These are phyloP conservation scores for Phycomyces blakesleeanus DNA, from an alignment of 192 early-diverging fungal genomes.

Conservation along the genomic window DNA sequence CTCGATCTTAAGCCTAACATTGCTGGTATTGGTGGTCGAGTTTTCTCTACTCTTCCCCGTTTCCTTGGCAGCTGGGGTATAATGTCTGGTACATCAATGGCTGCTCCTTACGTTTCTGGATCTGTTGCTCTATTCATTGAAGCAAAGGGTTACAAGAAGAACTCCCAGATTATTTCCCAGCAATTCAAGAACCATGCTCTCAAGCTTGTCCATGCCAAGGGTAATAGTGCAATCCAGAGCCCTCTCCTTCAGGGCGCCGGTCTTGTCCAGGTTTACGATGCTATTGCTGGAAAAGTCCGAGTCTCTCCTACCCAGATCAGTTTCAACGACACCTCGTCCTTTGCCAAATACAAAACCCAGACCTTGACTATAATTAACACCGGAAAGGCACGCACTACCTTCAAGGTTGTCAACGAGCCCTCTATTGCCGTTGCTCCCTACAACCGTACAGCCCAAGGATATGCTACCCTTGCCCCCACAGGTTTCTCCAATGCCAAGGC, in stretches of 20 bases:
- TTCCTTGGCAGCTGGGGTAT: conserved; percentile 40
- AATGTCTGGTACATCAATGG: conserved; percentile 58
- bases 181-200: conserved; percentile 34
- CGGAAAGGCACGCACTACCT: conserved; percentile 35
- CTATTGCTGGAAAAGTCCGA: conserved; percentile 33
- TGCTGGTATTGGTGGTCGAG: conserved; percentile 45
- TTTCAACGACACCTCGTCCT: conserved; percentile 49
- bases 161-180: conserved; percentile 25
- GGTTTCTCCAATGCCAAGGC: conserved; percentile 13
- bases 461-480: conserved; percentile 17
- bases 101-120: conserved; percentile 55
- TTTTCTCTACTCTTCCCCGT: conserved; percentile 49
- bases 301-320: conserved; percentile 46
- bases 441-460: conserved; percentile 16
- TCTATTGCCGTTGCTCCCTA: conserved; percentile 42
- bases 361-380: conserved; percentile 45
- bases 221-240: conserved; percentile 12
- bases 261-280: conserved; percentile 45
- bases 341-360: conserved; percentile 20
- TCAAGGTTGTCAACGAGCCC: conserved; percentile 34
- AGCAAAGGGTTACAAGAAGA: conserved; percentile 24
- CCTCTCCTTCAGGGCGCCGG: conserved; percentile 52
- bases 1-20: conserved; percentile 55
- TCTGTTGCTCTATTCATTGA: conserved; percentile 44
- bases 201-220: conserved; percentile 6